These are phyloP conservation scores for Zychaea mexicana DNA, from an alignment of 371 early-diverging fungal genomes.

Conservation along the genomic window DNA sequence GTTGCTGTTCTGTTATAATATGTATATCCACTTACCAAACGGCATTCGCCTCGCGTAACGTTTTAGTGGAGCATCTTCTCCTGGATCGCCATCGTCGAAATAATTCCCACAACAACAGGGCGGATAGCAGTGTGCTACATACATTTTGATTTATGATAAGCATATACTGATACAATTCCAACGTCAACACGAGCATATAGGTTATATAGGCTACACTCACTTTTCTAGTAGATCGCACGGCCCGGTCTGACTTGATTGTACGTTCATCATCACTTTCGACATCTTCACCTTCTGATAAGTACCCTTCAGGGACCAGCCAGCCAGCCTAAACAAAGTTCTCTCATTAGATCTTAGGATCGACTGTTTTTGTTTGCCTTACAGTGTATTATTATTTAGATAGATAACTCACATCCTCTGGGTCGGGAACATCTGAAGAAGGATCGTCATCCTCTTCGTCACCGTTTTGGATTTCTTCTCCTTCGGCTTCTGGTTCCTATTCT, in stretches of 20 bases:
- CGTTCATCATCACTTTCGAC: conserved; percentile 52
- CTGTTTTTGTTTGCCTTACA: too few species aligned
- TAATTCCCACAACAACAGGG: conserved; percentile 56
- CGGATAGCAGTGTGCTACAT: conserved; percentile 23
- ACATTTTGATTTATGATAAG: neutral
- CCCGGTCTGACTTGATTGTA: conserved; percentile 4
- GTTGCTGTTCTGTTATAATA: too few species aligned
- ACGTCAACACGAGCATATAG: too few species aligned
- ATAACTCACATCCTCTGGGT: conserved; percentile 41
- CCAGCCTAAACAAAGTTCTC: conserved; percentile 42
- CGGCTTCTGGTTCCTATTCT: conserved; percentile 91
- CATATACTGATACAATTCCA: too few species aligned
- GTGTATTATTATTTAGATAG: too few species aligned
- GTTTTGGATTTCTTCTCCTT: conserved; percentile 84
- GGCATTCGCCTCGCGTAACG: conserved; percentile 24
- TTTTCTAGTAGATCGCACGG: conserved; percentile 21
- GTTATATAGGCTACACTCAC: too few species aligned
- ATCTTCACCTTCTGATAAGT: conserved; percentile 81
- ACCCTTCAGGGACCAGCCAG: conserved; percentile 78
- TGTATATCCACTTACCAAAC: neutral
- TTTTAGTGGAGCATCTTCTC: conserved; percentile 22
- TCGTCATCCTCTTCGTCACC: conserved; percentile 78
- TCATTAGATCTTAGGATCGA: too few species aligned
- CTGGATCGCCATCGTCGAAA: conserved; percentile 42
- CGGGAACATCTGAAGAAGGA: conserved; percentile 39